Conservation (phyloP, 176 grass and related monocot genomes). For the Oryza coarctata region DNA sequence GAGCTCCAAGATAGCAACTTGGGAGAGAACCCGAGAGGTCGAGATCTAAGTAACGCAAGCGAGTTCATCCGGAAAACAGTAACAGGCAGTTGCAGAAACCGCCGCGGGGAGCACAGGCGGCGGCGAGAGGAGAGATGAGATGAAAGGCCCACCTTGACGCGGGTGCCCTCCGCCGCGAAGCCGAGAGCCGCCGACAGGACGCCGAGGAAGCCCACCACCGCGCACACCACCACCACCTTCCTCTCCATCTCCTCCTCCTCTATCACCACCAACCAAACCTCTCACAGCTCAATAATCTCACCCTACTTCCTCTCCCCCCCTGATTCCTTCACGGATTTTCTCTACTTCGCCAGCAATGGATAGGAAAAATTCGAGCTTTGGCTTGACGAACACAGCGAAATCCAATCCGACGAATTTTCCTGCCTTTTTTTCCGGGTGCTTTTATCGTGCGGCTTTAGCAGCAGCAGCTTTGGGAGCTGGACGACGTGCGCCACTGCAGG, state of each 20-base stretch:
- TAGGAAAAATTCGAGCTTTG: background rate
- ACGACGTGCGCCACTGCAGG: background rate
- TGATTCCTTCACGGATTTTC: no score
- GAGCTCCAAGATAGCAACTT: background rate
- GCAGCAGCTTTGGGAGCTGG: background rate
- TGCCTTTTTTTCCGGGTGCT: background rate
- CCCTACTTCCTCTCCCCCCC: background rate
- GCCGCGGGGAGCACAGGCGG: background rate
- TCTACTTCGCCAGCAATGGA: background rate
- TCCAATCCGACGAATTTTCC: background rate
- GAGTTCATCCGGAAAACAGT: background rate
- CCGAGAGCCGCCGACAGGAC: constrained; percentile 82
- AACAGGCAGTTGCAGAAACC: no score
- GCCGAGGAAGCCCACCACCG: constrained; percentile 72
- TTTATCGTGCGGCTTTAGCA: background rate
- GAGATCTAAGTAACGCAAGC: constrained; percentile 27
- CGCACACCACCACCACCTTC: constrained; percentile 64
- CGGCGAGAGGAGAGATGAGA: background rate
- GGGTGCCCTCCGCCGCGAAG: constrained; percentile 88
- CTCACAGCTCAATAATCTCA: background rate
- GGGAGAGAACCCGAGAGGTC: background rate
- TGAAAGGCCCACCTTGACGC: constrained; percentile 61
- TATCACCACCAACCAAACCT: background rate
- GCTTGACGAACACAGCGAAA: background rate
- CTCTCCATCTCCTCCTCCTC: constrained; percentile 56